Base-by-base conservation (phyloP, 768 basidiomycete genomes). In the Scleroderma citrinum region DNA sequence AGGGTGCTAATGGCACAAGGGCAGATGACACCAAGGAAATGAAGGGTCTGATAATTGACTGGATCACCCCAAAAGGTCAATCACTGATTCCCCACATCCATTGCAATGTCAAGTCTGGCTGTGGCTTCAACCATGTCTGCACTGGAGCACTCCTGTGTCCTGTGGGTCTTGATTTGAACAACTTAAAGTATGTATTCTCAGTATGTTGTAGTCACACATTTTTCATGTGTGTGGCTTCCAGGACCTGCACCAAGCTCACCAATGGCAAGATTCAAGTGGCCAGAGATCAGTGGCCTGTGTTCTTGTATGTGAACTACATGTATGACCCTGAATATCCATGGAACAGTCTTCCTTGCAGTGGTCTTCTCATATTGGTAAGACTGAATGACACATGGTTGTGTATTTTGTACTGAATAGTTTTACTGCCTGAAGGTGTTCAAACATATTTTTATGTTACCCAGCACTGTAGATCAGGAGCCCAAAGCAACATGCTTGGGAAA, bases 381-480 rank as follows among this genome's bases (percentile, higher is more conserved):
- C 8, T 29, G 4, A 29, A 29, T 29, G 26, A 29, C 8, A n/a
- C n/a, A 4, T 29, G 26, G 26, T 8, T 29, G n/a, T n/a, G n/a
- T n/a, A n/a, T 29, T 29, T 29, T 8, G 8, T 29, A 8, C 8
- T 29, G 26, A 29, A 4, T 29, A 8, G 8, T 29, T 29, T 8
- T 19, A 13, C 23, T 63, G 62, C 60, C 59, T 0, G 62, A 42
- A 17, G 26, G 26, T 29, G 26, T 29, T 29, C 26, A 64, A 58
- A 37, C 58, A 65, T 44, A 48, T 67, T 14, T 67, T 67, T 32
- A 67, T 53, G 2, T 65, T 59, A 1, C 63, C 65, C 2, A 66
- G 63, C 41, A 63, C 63, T 7, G 61, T 65, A 3, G 54, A 65
- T 29, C 57, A 56, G 30, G 62, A 60, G 30, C 44, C 49, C 16